Percentiles rank a stretch among this genome's conserved stretches.
Evolutionary conservation across 805 yeast species (phyloP).

Genomic region (Zygosaccharomyces lentus): DNA sequence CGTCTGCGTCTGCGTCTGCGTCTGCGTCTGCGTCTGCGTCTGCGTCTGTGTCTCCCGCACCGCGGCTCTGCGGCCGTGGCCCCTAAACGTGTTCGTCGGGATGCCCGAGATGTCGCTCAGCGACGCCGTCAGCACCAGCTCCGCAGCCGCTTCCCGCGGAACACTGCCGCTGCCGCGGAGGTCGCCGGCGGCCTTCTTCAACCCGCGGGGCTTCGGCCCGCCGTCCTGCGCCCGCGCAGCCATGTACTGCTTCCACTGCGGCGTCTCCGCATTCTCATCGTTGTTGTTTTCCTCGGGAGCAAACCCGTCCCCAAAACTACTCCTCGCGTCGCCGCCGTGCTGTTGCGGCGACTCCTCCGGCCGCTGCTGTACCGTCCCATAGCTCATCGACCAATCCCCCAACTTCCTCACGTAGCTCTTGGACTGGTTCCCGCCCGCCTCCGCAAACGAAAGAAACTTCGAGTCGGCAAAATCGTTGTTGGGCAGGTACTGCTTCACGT

Average conservation of each 20-base stretch:
- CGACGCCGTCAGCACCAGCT: conserved; percentile 27
- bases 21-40: not conserved
- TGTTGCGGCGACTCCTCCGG: conserved; percentile 9
- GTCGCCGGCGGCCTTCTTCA: too few relatives aligned
- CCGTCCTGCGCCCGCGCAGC: conserved; percentile 5
- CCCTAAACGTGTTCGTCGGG: conserved; percentile 29
- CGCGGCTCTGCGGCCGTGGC: conserved; percentile 13
- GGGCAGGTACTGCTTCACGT: conserved; percentile 16
- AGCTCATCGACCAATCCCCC: conserved; percentile 27
- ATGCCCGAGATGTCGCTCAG: conserved; percentile 27
- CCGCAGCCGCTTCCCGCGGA: conserved; percentile 15
- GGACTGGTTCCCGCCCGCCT: conserved; percentile 13
- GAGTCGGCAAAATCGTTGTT: conserved; percentile 22
- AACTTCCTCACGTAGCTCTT: conserved; percentile 16
- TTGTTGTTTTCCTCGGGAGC: not conserved
- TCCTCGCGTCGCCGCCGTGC: conserved; percentile 1
- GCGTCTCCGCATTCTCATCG: conserved; percentile 17
- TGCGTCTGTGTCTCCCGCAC: conserved; percentile 2
- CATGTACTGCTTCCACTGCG: conserved; percentile 28
- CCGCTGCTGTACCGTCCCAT: conserved; percentile 24
- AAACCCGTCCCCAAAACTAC: conserved; percentile 4
- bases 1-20: not conserved
- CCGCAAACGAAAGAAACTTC: conserved; percentile 13
- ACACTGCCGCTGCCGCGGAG: too few relatives aligned
- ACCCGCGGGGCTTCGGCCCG: too few relatives aligned